Evolutionary conservation across 257 asterid species (phyloP), one percentile per base, ranked within the genome.

Genomic region (Ligustrum vulgare): DNA sequence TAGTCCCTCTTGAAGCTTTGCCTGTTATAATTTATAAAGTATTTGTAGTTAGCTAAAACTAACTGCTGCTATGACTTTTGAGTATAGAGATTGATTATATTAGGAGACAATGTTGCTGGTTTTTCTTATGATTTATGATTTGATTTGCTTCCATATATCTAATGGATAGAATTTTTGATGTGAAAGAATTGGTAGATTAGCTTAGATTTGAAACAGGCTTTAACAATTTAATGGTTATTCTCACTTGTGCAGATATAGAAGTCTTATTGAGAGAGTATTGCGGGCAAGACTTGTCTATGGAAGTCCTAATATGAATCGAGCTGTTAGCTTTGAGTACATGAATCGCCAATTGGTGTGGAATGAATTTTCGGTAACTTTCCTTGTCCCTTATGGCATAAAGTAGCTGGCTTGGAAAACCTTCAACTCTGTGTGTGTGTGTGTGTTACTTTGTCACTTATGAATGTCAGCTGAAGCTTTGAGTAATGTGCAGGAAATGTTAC

Each of bases 311-410:
- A 94, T 92, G 98, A 94, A 94, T 74, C 86, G 97, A 80, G 89
- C 98, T 69, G 97, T 92, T 76, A 94, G 98, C 97, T 94, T 94
- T 51, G 98, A 94, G 82, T 94, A 90, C 87, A 94, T 94, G 98
- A 94, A 94, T 77, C 91, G 96, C 49, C 98, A 94, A 83, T 85
- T 91, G 89, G 97, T 94, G 80, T 94, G 98, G 98, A 92, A 94
- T 84, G 97, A 91, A 80, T 90, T 94, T 72, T 92, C 97, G 96
- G 97, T 91, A 90, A 84, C 23, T 79, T 60, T 51, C 79, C 78
- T 49, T 72, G 23, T 73, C 71, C n/a, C 71, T 75, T 70, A 45
- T 10, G 13, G 47, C 47, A 8, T 41, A 2, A 41, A 10, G 15
- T 11, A 41, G 47, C 10, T 11, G 47, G 10, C 9, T 41, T 41